These are phyloP conservation scores for Solanum sparsipilum DNA, from an alignment of 257 asterid genomes.

Conservation along the genomic window DNA sequence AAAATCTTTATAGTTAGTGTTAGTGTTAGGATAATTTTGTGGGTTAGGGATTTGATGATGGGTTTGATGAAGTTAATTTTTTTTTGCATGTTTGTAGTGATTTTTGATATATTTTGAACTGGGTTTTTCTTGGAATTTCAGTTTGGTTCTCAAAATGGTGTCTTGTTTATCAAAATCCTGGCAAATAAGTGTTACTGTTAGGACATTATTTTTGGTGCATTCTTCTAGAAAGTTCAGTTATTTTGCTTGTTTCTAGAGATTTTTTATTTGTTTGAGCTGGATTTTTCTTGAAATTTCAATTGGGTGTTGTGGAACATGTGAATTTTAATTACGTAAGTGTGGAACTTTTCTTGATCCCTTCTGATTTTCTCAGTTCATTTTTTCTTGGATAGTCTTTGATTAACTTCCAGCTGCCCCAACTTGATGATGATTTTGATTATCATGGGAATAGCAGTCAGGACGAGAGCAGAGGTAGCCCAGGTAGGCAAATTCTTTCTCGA, in stretches of 20 bases:
- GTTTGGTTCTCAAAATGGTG: neutral
- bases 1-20: neutral
- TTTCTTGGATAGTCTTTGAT: slow-evolving; percentile 63
- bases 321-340: neutral
- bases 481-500: slow-evolving; percentile 29
- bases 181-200: neutral
- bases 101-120: neutral
- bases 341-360: neutral
- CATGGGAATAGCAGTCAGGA: slow-evolving; percentile 94
- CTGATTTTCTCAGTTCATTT: slow-evolving; percentile 1
- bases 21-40: neutral
- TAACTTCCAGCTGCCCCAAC: slow-evolving; percentile 91
- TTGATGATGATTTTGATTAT: slow-evolving; percentile 78
- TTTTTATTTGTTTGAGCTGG: slow-evolving; percentile 8
- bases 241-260: neutral
- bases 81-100: neutral
- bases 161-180: neutral
- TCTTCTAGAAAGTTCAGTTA: neutral
- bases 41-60: neutral
- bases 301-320: neutral
- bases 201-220: neutral
- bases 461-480: slow-evolving; percentile 94
- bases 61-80: neutral
- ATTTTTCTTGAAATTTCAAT: slow-evolving; percentile 1
- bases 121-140: neutral